Conservation (phyloP, 73 alveolate species). For the Paramecium sexaurelia region DNA sequence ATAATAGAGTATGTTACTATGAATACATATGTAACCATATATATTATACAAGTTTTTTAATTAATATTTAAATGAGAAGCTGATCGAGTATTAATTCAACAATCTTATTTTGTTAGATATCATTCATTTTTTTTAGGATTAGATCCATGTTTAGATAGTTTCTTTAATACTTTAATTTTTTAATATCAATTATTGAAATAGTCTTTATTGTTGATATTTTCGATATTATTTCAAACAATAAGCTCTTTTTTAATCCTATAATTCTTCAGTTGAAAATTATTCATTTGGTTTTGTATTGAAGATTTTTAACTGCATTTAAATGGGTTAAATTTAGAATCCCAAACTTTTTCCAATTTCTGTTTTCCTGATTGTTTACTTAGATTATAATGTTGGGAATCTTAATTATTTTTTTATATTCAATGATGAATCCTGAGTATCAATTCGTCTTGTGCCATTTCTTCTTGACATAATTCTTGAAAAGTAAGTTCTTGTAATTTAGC, state of each 20-base stretch:
- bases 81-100: not conserved
- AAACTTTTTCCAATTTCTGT: not conserved
- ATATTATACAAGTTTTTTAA: not conserved
- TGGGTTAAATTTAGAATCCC: not conserved
- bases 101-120: not conserved
- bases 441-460: not conserved
- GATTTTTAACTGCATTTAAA: not conserved
- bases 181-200: not conserved
- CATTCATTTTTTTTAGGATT: slow-evolving; percentile 1
- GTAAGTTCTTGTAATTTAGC: not conserved
- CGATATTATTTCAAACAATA: not conserved
- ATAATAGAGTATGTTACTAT: not conserved
- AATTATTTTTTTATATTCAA: not conserved
- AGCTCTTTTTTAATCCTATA: not conserved
- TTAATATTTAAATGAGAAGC: not conserved
- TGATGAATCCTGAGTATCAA: not conserved
- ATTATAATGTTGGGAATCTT: not conserved
- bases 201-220: not conserved
- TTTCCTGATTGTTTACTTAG: not conserved
- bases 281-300: not conserved
- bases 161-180: slow-evolving; percentile 10
- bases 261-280: not conserved
- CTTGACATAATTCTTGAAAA: slow-evolving; percentile 12
- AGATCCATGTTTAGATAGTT: not conserved
- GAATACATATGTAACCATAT: not conserved